Percentiles rank a stretch among this genome's conserved stretches.
These are phyloP conservation scores for Colletotrichum chrysophilum DNA, from an alignment of 2,329 filamentous ascomycete genomes.

Conservation along the genomic window DNA sequence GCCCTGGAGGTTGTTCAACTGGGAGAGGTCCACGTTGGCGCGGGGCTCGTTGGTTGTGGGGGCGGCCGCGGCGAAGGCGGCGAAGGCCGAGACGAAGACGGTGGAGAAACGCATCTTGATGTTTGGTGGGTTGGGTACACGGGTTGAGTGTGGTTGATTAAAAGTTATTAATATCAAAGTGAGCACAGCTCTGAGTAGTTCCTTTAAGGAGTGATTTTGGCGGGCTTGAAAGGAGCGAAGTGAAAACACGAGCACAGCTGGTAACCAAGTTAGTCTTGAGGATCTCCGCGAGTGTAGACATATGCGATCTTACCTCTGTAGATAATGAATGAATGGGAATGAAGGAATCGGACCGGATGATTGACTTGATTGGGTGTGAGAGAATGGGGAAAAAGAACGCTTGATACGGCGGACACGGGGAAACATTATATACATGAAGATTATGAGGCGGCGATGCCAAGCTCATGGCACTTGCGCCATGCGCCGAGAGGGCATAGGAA, in stretches of 20 bases:
- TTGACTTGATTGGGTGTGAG: conserved; percentile 31
- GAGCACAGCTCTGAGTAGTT: conserved; percentile 53
- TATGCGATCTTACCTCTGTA: conserved; percentile 45
- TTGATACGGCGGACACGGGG: conserved; percentile 24
- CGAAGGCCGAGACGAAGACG: conserved; percentile 49
- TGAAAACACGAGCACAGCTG: conserved; percentile 55
- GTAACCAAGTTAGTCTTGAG: conserved; percentile 26
- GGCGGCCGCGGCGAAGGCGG: conserved; percentile 48
- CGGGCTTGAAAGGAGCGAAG: conserved; percentile 44
- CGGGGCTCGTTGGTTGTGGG: conserved; percentile 43
- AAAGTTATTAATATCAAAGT: conserved; percentile 29
- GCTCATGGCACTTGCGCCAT: background rate
- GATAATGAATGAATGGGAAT: conserved; percentile 50
- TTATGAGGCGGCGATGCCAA: background rate
- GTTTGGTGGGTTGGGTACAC: conserved; percentile 24
- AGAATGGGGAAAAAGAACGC: conserved; percentile 33
- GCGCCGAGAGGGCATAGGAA: background rate
- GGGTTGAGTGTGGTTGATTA: conserved; percentile 33
- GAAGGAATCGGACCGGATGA: conserved; percentile 34
- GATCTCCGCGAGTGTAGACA: background rate
- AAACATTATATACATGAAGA: conserved; percentile 43
- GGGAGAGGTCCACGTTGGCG: conserved; percentile 41
- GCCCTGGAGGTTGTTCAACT: conserved; percentile 43
- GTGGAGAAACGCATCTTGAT: conserved; percentile 55
- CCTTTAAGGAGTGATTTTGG: conserved; percentile 29